Conservation (phyloP, 2,329 filamentous ascomycete genomes). For the Sporothrix globosa region DNA sequence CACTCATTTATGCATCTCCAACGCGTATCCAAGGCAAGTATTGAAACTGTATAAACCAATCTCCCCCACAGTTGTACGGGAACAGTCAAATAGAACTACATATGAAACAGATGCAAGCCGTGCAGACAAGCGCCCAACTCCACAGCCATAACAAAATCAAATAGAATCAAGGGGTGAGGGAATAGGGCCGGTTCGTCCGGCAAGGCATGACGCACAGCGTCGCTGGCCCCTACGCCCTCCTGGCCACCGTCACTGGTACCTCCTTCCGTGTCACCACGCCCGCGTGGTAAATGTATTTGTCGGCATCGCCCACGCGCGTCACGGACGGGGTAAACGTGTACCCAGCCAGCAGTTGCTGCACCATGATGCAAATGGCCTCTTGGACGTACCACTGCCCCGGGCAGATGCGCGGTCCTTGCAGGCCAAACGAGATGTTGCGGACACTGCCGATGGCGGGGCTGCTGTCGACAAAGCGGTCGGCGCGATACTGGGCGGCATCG, state of each 20-base stretch:
- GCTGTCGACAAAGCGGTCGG: slow-evolving; percentile 29
- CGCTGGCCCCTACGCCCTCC: not conserved
- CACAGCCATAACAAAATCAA: not conserved
- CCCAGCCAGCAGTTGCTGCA: slow-evolving; percentile 18
- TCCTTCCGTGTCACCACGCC: slow-evolving; percentile 30
- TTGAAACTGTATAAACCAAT: not conserved
- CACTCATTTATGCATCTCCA: too few species aligned
- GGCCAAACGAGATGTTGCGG: slow-evolving; percentile 29
- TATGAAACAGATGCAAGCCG: not conserved
- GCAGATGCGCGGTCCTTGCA: slow-evolving; percentile 30
- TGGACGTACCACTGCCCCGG: slow-evolving; percentile 30
- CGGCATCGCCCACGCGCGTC: slow-evolving; percentile 13
- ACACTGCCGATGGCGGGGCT: slow-evolving; percentile 26
- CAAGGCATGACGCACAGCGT: too few species aligned
- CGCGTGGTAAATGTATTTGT: slow-evolving; percentile 32
- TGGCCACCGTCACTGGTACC: slow-evolving; percentile 22
- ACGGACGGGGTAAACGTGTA: slow-evolving; percentile 28
- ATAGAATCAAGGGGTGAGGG: not conserved
- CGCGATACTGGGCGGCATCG: slow-evolving; percentile 29
- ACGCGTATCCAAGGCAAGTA: not conserved
- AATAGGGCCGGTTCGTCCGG: not conserved
- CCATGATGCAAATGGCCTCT: slow-evolving; percentile 32
- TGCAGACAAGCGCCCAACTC: not conserved
- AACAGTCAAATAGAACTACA: not conserved
- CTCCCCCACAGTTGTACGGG: not conserved